Percentiles rank a stretch among this genome's conserved stretches.
Evolutionary conservation across 495 filamentous ascomycete genomes (phyloP).

Genomic region (Schizothecium vesticola): DNA sequence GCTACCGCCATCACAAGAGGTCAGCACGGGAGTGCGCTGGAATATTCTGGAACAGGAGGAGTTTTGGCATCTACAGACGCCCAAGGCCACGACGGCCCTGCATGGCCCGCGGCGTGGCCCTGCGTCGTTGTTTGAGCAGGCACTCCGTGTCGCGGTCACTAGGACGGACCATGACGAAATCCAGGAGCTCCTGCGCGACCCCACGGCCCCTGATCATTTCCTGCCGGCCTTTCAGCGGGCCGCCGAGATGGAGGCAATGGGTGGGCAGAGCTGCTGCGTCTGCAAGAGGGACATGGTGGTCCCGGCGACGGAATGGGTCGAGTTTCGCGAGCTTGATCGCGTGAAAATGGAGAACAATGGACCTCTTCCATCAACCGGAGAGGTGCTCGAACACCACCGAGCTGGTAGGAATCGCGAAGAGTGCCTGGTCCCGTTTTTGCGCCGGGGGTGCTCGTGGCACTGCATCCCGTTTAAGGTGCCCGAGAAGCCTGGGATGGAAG

Average conservation of each 20-base stretch:
- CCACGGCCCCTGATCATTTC: background rate
- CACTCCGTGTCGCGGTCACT: conserved; percentile 13
- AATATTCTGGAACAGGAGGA: conserved; percentile 17
- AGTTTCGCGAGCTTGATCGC: conserved; percentile 20
- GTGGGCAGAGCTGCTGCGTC: conserved; percentile 22
- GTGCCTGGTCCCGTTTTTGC: conserved; percentile 54
- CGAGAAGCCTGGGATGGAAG: background rate
- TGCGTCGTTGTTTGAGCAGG: conserved; percentile 23
- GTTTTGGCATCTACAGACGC: conserved; percentile 17
- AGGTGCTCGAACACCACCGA: background rate
- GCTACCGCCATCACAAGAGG: conserved; percentile 3
- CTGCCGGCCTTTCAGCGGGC: conserved; percentile 12
- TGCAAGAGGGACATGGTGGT: conserved; percentile 21
- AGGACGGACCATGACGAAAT: conserved; percentile 5
- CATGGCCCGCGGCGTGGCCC: conserved; percentile 11
- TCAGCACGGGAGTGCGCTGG: background rate
- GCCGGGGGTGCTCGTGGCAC: conserved; percentile 59
- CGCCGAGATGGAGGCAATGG: conserved; percentile 3
- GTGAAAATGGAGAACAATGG: background rate
- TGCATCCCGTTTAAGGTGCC: conserved; percentile 44
- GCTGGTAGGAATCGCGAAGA: conserved; percentile 10
- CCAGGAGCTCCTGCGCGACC: background rate
- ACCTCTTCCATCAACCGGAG: background rate
- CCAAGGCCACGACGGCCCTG: background rate
- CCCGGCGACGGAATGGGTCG: conserved; percentile 27